Evolutionary conservation across 73 alveolate genomes (phyloP).

Genomic region (Paraurostyla sp.): DNA sequence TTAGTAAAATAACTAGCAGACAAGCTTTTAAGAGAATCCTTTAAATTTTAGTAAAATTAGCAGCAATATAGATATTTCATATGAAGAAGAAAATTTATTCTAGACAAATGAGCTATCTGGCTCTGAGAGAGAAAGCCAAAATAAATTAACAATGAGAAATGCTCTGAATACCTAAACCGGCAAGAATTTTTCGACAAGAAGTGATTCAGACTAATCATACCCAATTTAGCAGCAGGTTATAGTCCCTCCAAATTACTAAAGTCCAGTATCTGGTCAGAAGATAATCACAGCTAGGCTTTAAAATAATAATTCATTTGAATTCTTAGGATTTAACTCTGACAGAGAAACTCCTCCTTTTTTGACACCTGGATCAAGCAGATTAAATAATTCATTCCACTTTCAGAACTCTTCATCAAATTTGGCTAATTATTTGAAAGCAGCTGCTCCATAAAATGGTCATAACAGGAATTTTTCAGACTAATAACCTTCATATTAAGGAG

Average conservation of each 20-base stretch:
- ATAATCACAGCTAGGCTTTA: background rate
- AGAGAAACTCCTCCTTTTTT: conserved; percentile 3
- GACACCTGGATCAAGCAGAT: conserved; percentile 5
- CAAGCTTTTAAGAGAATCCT: background rate
- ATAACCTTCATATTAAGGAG: background rate
- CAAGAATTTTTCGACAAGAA: conserved; percentile 16
- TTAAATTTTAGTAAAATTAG: background rate
- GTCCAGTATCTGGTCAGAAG: conserved; percentile 23
- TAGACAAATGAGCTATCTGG: background rate
- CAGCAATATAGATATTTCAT: background rate
- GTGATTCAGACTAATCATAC: conserved; percentile 7
- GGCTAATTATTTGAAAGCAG: background rate
- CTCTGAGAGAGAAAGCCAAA: background rate
- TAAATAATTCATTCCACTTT: background rate
- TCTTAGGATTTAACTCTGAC: background rate
- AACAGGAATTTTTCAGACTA: background rate
- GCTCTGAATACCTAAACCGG: background rate
- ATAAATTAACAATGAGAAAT: background rate
- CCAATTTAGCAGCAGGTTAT: background rate
- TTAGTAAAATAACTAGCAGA: background rate
- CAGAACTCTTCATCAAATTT: background rate
- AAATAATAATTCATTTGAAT: background rate
- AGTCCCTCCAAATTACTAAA: background rate
- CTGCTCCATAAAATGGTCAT: background rate
- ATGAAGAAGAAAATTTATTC: background rate